These are phyloP conservation scores for Acanthamoeba healyi DNA, from an alignment of 208 protist genomes.

Conservation along the genomic window DNA sequence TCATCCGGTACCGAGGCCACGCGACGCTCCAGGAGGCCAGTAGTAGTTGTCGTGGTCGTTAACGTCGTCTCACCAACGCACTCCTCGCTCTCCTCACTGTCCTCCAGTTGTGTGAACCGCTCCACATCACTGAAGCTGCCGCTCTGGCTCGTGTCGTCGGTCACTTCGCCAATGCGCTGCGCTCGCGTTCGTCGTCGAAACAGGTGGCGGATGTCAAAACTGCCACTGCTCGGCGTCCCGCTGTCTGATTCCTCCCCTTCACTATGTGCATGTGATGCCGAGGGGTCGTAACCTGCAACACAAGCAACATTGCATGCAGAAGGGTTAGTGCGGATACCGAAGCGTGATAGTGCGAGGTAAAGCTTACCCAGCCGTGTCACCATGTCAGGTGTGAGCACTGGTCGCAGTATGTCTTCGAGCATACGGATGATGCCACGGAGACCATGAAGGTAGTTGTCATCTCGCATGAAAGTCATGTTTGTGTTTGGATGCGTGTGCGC, in stretches of 20 bases:
- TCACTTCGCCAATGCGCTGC: background rate
- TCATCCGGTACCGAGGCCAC: background rate
- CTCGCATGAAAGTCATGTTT: background rate
- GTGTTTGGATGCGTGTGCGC: slow-evolving; percentile 6
- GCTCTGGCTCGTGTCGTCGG: background rate
- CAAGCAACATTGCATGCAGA: background rate
- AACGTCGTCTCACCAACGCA: background rate
- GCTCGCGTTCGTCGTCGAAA: background rate
- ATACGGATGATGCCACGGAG: slow-evolving; percentile 7
- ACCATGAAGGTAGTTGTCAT: slow-evolving; percentile 25
- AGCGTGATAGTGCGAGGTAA: background rate
- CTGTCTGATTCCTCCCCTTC: background rate
- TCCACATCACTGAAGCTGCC: slow-evolving; percentile 10
- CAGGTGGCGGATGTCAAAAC: slow-evolving; percentile 21
- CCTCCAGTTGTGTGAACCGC: background rate
- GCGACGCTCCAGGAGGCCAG: background rate
- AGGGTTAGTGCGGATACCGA: too few species aligned
- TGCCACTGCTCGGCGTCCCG: background rate
- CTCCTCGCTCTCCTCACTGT: background rate
- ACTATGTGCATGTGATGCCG: background rate
- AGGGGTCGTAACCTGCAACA: background rate
- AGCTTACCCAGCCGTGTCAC: background rate
- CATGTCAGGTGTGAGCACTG: slow-evolving; percentile 20
- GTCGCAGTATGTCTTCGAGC: slow-evolving; percentile 20
- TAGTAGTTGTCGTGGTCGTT: too few species aligned